phyloP scores from a whole-genome alignment of 73 alveolate species.

The Tetrahymena elliotti region DNA sequence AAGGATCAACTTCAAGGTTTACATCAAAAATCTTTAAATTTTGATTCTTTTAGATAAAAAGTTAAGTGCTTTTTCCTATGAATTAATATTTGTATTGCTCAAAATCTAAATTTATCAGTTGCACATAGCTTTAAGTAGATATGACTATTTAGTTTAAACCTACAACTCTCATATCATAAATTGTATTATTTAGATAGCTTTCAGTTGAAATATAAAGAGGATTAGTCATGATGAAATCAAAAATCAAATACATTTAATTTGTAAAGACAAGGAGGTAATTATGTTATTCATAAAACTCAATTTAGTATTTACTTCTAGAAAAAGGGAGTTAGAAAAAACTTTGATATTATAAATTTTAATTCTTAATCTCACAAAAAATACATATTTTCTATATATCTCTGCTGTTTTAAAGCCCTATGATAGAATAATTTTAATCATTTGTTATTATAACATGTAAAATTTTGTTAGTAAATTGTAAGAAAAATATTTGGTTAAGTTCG shows the following conservation, averaged over 20 bases:
- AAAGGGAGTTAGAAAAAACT: neutral
- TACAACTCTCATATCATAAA: neutral
- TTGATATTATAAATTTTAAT: neutral
- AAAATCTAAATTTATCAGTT: neutral
- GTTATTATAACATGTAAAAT: neutral
- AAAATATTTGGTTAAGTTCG: neutral
- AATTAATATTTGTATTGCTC: neutral
- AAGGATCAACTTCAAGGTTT: neutral
- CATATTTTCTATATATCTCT: neutral
- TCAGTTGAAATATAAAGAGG: neutral
- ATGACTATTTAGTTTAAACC: neutral
- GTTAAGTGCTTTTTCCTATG: neutral
- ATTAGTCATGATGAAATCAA: neutral
- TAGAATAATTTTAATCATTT: neutral
- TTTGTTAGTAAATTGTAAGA: neutral
- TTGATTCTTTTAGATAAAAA: neutral
- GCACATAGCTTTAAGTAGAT: neutral
- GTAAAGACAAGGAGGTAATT: neutral
- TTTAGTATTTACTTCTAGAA: neutral
- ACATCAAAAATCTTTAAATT: neutral
- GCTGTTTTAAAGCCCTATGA: neutral
- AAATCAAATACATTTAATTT: neutral
- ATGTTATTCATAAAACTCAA: neutral
- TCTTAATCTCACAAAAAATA: neutral
- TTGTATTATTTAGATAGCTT: neutral